A percentile compares a stretch with the other conserved stretches of the same genome.
Evolutionary conservation across 2,329 filamentous ascomycete genomes (phyloP).

Genomic region (Passalora sequoiae): DNA sequence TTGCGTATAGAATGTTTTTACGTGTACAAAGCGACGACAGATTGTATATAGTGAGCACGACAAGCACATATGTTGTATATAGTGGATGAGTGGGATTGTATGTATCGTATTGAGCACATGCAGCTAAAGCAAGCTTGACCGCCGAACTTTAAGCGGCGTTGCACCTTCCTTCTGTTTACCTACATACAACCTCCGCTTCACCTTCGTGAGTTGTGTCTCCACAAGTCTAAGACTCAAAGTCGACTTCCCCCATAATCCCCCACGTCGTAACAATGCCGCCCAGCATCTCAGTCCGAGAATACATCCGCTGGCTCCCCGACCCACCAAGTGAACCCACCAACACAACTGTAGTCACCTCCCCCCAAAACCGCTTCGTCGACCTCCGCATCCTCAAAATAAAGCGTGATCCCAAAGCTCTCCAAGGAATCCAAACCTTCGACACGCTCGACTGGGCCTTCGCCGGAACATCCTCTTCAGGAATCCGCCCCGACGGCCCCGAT

Average conservation of each 20-base stretch:
- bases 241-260: too few relatives aligned
- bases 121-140: too few relatives aligned
- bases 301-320: slow-evolving; percentile 55
- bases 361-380: slow-evolving; percentile 55
- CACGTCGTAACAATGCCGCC: slow-evolving; percentile 22
- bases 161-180: neutral
- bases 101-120: too few relatives aligned
- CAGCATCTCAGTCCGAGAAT: slow-evolving; percentile 53
- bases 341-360: slow-evolving; percentile 61
- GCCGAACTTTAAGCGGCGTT: neutral
- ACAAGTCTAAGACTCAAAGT: slow-evolving; percentile 1
- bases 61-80: slow-evolving; percentile 5
- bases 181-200: too few relatives aligned
- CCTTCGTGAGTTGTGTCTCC: neutral
- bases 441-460: slow-evolving; percentile 63
- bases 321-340: slow-evolving; percentile 55
- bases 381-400: slow-evolving; percentile 48
- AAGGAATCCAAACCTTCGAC: slow-evolving; percentile 27
- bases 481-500: slow-evolving; percentile 4
- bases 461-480: slow-evolving; percentile 46
- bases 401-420: too few relatives aligned
- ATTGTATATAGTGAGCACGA: slow-evolving; percentile 5
- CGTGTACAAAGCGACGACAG: slow-evolving; percentile 8
- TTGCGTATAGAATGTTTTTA: slow-evolving; percentile 5
- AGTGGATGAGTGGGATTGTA: neutral